Base-by-base conservation (phyloP, 768 basidiomycete species). In the Cubamyces sp. region DNA sequence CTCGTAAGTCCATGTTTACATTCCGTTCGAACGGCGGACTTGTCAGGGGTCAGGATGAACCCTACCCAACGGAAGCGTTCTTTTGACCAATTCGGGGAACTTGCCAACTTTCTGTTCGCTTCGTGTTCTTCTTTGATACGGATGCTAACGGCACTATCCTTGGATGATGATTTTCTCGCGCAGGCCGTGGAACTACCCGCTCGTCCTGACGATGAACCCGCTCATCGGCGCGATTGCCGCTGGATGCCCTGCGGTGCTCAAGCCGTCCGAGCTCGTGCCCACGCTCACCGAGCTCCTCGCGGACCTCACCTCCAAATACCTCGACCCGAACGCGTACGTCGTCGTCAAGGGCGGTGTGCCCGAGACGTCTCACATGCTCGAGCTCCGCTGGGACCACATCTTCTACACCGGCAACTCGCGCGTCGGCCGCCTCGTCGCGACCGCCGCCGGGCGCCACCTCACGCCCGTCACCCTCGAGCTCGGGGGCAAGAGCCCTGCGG, bases 201-300 rank as follows among this genome's bases (percentile, higher is more conserved):
- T 85, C 53, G 74, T 84, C 11, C 78, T 87, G 34, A 77, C 69
- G 5, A 70, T 89, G 6, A 80, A 81, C 41, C 88, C 89, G 3
- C 74, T 88, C 21, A 77, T 82, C 52, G 90, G 90, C 4, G 91
- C 91, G 1, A 87, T 93, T 51, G 79, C 88, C 0, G 89, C 90
- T 0, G 91, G 91, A 0, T 89, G 87, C 67, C 80, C 85, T n/a
- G 82, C 80, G 0, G 79, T 85, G 9, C 48, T 91, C 68, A 92
- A 92, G 69, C 81, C 82, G 0, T 90, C 89, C 8, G 91, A 92
- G 68, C 69, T 84, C 49, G 71, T 78, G 0, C 82, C 87, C 0
- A 73, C 78, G 43, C 78, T 76, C 59, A 78, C 84, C 0, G 66
- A 74, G 3, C 78, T 89, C 3, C 64, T 92, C 2, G 79, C 83